These are phyloP conservation scores for Gaillardinia entomophila DNA, from an alignment of 805 yeast genomes.

Conservation along the genomic window DNA sequence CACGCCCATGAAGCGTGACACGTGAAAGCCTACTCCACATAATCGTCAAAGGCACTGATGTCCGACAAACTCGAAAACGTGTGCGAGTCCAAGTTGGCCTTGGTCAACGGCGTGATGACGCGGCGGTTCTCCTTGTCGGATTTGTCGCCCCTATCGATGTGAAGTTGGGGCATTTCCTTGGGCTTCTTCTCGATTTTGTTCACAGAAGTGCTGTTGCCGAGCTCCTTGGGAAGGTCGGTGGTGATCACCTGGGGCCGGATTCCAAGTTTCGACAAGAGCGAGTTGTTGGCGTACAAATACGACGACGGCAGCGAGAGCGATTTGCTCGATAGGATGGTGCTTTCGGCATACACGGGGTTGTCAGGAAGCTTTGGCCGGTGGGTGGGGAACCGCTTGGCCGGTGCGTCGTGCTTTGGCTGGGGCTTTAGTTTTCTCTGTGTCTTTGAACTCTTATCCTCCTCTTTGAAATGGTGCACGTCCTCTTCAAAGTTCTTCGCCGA, in stretches of 20 bases:
- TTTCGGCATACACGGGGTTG: conserved; percentile 27
- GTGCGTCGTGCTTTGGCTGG: conserved; percentile 1
- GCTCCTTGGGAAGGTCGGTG: conserved; percentile 17
- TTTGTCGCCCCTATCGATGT: conserved; percentile 4
- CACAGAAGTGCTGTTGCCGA: conserved; percentile 3
- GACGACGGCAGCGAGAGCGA: conserved; percentile 17
- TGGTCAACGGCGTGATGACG: conserved; percentile 20
- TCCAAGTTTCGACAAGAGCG: conserved; percentile 33
- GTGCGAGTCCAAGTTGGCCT: conserved; percentile 22
- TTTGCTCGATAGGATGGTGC: conserved; percentile 17
- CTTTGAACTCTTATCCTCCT: not conserved
- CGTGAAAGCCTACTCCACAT: conserved; percentile 1
- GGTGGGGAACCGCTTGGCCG: conserved; percentile 12
- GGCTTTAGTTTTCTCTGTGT: conserved; percentile 1
- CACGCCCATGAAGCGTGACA: too few relatives aligned
- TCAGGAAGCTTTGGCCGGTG: conserved; percentile 26
- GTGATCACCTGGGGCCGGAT: conserved; percentile 37
- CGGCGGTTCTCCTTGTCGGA: conserved; percentile 13
- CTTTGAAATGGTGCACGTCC: conserved; percentile 22
- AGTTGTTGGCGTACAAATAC: conserved; percentile 27
- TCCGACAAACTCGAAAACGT: conserved; percentile 9
- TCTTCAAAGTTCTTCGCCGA: conserved; percentile 55
- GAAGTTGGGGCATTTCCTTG: conserved; percentile 1
- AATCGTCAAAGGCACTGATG: not conserved
- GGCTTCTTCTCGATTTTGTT: conserved; percentile 1